Percentiles rank a stretch among this genome's conserved stretches.
phyloP scores from a whole-genome alignment of 2,329 filamentous ascomycete genomes.

The Colletotrichum sublineola region DNA sequence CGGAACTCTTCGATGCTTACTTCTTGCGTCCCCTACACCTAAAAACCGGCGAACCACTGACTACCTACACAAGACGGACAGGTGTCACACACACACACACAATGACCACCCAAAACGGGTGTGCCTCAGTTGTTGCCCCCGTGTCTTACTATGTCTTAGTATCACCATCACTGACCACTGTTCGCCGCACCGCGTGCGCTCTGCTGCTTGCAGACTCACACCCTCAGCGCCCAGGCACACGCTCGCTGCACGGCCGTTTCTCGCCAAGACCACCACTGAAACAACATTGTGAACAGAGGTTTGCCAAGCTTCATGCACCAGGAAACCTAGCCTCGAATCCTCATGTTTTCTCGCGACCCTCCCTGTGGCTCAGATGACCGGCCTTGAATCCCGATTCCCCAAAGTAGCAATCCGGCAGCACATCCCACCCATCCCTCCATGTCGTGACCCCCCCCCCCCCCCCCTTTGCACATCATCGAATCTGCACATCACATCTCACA shows the following conservation, averaged over 20 bases:
- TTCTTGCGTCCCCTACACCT: conserved; percentile 10
- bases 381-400: conserved; percentile 4
- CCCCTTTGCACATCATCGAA: background rate
- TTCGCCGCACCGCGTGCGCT: conserved; percentile 7
- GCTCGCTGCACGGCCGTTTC: conserved; percentile 28
- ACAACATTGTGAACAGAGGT: conserved; percentile 38
- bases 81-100: background rate
- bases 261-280: conserved; percentile 38
- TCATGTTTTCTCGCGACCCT: background rate
- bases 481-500: conserved; percentile 18
- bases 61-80: background rate
- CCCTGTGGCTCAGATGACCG: background rate
- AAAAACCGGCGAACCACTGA: conserved; percentile 5
- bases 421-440: background rate
- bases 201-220: background rate
- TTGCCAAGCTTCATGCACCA: conserved; percentile 41
- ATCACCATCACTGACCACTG: background rate
- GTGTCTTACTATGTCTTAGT: background rate
- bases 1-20: conserved; percentile 25
- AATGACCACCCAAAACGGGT: background rate
- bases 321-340: conserved; percentile 30
- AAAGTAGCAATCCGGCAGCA: conserved; percentile 24
- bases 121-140: background rate
- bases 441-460: conserved; percentile 6
- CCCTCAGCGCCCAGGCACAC: conserved; percentile 24